A percentile compares a stretch with the other conserved stretches of the same genome.
Evolutionary conservation across 768 basidiomycete species (phyloP).

Genomic region (Candolleomyces aberdarensis): DNA sequence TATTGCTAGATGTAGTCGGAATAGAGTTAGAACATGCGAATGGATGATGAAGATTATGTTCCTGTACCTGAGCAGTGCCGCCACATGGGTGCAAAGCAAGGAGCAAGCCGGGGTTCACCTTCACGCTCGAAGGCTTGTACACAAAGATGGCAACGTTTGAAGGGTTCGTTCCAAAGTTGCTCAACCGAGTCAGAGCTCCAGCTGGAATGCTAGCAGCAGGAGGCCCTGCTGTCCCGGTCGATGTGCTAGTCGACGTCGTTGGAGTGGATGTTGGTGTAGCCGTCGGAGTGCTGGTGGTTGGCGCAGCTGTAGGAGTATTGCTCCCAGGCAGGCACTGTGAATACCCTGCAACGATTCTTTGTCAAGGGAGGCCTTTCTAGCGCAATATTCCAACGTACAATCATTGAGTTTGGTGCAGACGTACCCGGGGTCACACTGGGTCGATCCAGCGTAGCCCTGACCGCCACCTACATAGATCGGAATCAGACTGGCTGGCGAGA

Average conservation of each 20-base stretch:
- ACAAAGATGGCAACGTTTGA: conserved; percentile 11
- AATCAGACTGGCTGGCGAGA: background rate
- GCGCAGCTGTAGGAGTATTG: background rate
- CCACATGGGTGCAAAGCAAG: conserved; percentile 14
- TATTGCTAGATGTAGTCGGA: conserved; percentile 32
- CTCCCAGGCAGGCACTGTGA: conserved; percentile 11
- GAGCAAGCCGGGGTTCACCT: conserved; percentile 11
- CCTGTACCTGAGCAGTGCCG: conserved; percentile 11
- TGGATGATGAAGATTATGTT: background rate
- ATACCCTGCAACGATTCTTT: conserved; percentile 8
- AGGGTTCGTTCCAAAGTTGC: conserved; percentile 10
- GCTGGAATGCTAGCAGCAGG: conserved; percentile 13
- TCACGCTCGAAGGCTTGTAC: conserved; percentile 13
- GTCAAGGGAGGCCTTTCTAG: background rate
- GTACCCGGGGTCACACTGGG: conserved; percentile 9
- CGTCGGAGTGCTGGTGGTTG: background rate
- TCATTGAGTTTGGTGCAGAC: conserved; percentile 8
- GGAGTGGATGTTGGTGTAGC: background rate
- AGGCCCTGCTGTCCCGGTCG: conserved; percentile 1
- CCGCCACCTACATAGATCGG: conserved; percentile 10
- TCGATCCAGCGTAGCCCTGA: conserved; percentile 7
- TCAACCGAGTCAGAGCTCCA: conserved; percentile 9
- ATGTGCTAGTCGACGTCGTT: background rate
- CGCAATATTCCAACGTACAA: conserved; percentile 1
- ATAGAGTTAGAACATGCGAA: background rate